A percentile compares a stretch with the other conserved stretches of the same genome.
These are phyloP conservation scores for Endothia cerciana DNA, from an alignment of 2,329 filamentous ascomycete species.

Conservation along the genomic window DNA sequence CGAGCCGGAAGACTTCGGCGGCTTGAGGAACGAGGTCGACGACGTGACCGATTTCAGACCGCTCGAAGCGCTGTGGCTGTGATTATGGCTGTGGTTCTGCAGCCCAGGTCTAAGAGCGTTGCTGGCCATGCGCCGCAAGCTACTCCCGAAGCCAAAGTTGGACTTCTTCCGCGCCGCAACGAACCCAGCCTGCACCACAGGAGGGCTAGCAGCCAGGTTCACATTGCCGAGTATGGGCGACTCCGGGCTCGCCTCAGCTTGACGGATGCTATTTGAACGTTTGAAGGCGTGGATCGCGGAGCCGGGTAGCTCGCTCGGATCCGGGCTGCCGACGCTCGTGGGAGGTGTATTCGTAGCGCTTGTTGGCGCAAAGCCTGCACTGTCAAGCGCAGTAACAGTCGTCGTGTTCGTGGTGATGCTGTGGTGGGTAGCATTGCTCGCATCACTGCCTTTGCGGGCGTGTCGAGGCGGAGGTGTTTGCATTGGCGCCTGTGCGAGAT, in stretches of 20 bases:
- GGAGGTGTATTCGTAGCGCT: slow-evolving; percentile 22
- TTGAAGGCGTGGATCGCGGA: slow-evolving; percentile 19
- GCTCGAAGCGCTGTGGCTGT: slow-evolving; percentile 9
- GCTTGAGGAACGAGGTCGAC: neutral
- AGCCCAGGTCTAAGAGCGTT: slow-evolving; percentile 25
- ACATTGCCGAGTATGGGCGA: slow-evolving; percentile 24
- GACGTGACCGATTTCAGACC: neutral
- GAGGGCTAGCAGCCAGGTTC: slow-evolving; percentile 25
- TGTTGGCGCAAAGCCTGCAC: slow-evolving; percentile 10
- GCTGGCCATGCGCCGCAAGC: slow-evolving; percentile 26
- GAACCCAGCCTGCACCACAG: slow-evolving; percentile 28
- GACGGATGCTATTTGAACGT: slow-evolving; percentile 19
- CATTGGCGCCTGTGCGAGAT: neutral
- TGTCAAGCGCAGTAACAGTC: slow-evolving; percentile 7
- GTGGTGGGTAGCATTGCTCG: slow-evolving; percentile 21
- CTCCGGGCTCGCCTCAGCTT: slow-evolving; percentile 16
- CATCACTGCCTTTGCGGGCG: slow-evolving; percentile 23
- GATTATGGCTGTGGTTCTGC: slow-evolving; percentile 20
- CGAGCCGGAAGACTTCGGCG: slow-evolving; percentile 20
- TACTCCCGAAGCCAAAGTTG: slow-evolving; percentile 26
- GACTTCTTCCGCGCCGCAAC: slow-evolving; percentile 26
- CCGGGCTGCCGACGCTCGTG: slow-evolving; percentile 20
- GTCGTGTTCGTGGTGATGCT: slow-evolving; percentile 16
- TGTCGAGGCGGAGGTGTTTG: neutral
- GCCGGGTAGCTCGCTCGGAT: slow-evolving; percentile 25